Conservation (phyloP, 1,284 basidiomycete genomes). For the Schizopora paradoxa region DNA sequence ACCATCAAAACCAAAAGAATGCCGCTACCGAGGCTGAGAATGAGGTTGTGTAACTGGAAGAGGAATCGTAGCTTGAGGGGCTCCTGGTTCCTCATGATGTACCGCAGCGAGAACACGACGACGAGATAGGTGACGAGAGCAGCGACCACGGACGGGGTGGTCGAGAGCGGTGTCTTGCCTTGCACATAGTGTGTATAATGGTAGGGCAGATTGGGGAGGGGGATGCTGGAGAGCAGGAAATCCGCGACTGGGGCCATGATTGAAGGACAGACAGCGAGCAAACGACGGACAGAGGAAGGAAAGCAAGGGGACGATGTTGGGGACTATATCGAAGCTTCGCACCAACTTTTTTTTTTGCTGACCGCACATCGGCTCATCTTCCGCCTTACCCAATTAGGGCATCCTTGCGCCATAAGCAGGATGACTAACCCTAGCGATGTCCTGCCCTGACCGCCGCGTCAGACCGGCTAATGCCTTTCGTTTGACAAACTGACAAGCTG, state of each 20-base stretch:
- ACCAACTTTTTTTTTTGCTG: conserved; percentile 2
- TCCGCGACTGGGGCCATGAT: conserved; percentile 71
- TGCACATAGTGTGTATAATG: conserved; percentile 65
- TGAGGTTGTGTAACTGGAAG: conserved; percentile 91
- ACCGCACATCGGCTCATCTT: neutral
- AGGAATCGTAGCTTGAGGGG: conserved; percentile 78
- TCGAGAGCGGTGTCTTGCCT: conserved; percentile 78
- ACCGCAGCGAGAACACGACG: conserved; percentile 83
- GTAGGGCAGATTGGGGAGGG: conserved; percentile 50
- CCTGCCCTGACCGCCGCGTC: too few relatives aligned
- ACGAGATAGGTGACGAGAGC: conserved; percentile 79
- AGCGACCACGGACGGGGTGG: conserved; percentile 63
- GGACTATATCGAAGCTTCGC: too few relatives aligned
- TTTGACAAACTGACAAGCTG: too few relatives aligned
- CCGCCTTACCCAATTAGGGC: too few relatives aligned
- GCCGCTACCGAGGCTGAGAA: conserved; percentile 79
- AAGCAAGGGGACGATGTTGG: conserved; percentile 23
- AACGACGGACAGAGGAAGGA: conserved; percentile 5
- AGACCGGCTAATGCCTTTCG: too few relatives aligned
- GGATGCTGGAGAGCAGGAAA: conserved; percentile 53
- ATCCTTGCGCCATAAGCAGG: too few relatives aligned
- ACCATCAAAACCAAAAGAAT: conserved; percentile 83
- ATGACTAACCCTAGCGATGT: too few relatives aligned
- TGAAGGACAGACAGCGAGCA: conserved; percentile 19
- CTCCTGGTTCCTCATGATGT: conserved; percentile 76